phyloP scores from a whole-genome alignment of 352 stramenopile species.

The Pythium monospermum region DNA sequence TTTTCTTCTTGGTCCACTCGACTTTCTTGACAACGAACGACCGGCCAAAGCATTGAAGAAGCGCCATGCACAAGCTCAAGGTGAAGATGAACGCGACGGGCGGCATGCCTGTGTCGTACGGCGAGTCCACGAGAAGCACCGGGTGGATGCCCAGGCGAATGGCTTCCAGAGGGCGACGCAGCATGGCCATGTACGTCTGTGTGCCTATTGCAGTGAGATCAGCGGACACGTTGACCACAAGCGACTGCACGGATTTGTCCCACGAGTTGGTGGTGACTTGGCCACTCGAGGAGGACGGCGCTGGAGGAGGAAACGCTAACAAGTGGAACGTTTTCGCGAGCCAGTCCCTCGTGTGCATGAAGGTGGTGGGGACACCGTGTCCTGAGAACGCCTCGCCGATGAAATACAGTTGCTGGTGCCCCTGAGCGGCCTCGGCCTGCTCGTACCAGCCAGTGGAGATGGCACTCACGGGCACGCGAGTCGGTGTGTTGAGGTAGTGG shows the following conservation, averaged over 20 bases:
- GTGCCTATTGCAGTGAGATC: background rate
- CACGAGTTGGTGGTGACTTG: background rate
- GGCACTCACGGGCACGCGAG: background rate
- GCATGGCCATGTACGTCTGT: background rate
- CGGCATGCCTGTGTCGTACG: background rate
- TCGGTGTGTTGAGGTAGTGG: constrained; percentile 6
- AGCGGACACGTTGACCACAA: background rate
- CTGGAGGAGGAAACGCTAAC: background rate
- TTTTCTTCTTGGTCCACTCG: constrained; percentile 3
- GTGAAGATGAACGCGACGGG: background rate
- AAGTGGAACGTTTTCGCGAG: constrained; percentile 5
- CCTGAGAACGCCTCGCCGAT: constrained; percentile 11
- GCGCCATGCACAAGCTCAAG: background rate
- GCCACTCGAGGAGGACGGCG: background rate
- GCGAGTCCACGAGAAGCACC: background rate
- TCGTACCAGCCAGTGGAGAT: constrained; percentile 6
- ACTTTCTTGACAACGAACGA: background rate
- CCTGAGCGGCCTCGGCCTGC: constrained; percentile 7
- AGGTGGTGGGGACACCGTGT: constrained; percentile 10
- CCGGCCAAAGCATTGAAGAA: background rate
- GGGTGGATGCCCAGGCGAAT: background rate
- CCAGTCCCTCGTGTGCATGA: constrained; percentile 14
- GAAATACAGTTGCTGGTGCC: constrained; percentile 8
- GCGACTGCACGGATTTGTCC: background rate
- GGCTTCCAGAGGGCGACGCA: background rate